Conservation (phyloP, 2,329 filamentous ascomycete genomes). For the Lecanosticta acicola region DNA sequence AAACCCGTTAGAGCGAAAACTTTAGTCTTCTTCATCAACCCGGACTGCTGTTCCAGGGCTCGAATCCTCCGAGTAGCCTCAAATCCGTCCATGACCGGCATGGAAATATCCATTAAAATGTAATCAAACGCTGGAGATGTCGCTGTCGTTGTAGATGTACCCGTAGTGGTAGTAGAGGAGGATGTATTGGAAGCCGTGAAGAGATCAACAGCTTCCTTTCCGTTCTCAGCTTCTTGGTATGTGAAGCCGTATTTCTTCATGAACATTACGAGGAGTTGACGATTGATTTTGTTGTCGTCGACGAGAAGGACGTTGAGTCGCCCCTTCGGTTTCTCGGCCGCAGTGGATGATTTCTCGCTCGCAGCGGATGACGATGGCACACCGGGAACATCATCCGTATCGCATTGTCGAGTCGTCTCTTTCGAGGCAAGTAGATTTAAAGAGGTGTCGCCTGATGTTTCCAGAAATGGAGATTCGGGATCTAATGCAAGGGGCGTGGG, state of each 20-base stretch:
- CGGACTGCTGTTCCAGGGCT: slow-evolving; percentile 21
- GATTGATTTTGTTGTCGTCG: slow-evolving; percentile 33
- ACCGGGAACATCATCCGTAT: neutral
- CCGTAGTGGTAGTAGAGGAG: neutral
- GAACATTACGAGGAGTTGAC: slow-evolving; percentile 25
- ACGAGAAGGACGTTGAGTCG: slow-evolving; percentile 27
- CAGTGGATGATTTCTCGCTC: neutral
- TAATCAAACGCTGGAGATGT: slow-evolving; percentile 21
- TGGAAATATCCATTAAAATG: slow-evolving; percentile 46
- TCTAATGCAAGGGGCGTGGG: slow-evolving; percentile 13
- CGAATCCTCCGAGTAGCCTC: slow-evolving; percentile 29
- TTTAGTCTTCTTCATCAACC: slow-evolving; percentile 9
- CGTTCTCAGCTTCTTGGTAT: slow-evolving; percentile 41
- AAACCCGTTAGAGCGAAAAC: slow-evolving; percentile 29
- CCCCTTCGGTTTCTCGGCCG: too few species aligned
- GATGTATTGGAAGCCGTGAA: slow-evolving; percentile 3
- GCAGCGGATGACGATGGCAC: slow-evolving; percentile 1
- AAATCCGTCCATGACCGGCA: slow-evolving; percentile 35
- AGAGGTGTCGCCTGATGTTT: neutral
- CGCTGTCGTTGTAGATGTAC: too few species aligned
- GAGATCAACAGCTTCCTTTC: slow-evolving; percentile 41
- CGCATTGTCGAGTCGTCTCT: neutral
- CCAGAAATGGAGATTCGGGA: slow-evolving; percentile 4
- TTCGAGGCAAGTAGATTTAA: neutral
- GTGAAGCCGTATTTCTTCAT: slow-evolving; percentile 32